phyloP scores from a whole-genome alignment of 2,329 filamentous ascomycete species.

The Metarhizium sp. region DNA sequence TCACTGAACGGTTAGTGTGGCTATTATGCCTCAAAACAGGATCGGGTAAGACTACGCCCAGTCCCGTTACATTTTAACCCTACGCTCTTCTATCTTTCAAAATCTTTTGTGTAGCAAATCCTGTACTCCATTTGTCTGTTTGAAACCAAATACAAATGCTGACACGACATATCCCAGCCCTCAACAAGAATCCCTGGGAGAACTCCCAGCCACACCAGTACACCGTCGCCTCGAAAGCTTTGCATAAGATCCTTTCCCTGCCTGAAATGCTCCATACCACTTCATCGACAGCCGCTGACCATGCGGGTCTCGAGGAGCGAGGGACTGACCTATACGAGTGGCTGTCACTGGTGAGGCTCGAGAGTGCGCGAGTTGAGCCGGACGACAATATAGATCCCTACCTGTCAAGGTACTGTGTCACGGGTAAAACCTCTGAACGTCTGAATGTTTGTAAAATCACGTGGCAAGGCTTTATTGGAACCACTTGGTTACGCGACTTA shows the following conservation, averaged over 20 bases:
- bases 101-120: background rate
- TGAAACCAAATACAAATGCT: background rate
- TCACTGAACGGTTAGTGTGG: constrained; percentile 62
- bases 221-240: constrained; percentile 19
- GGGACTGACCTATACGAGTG: constrained; percentile 63
- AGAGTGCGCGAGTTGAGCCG: constrained; percentile 51
- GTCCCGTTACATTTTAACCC: background rate
- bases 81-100: background rate
- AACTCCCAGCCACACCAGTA: constrained; percentile 15
- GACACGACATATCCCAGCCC: background rate
- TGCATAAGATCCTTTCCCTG: constrained; percentile 10
- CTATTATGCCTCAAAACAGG: constrained; percentile 58
- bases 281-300: constrained; percentile 22
- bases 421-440: constrained; percentile 20
- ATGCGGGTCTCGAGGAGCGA: constrained; percentile 50
- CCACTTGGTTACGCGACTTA: constrained; percentile 40
- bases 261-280: constrained; percentile 17
- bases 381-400: constrained; percentile 57
- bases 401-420: constrained; percentile 52
- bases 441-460: constrained; percentile 37
- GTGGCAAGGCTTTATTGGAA: constrained; percentile 50
- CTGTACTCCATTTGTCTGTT: background rate
- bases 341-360: constrained; percentile 57
- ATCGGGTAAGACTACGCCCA: constrained; percentile 13
- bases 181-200: background rate